phyloP scores from a whole-genome alignment of 371 early-diverging fungal species.

The Rhizopus sp. region DNA sequence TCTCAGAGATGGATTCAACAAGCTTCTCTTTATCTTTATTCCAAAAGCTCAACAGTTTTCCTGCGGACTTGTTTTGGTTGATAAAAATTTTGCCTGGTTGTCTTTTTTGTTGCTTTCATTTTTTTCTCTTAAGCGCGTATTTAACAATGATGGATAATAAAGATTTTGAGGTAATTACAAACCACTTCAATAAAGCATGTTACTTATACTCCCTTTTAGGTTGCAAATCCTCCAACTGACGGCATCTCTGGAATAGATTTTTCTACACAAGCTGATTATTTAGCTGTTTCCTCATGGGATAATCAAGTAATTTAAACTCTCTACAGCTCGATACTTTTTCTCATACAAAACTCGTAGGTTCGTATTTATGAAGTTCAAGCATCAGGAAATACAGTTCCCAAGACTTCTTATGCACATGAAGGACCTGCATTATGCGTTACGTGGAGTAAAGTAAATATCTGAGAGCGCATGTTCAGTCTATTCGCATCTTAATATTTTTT shows the following conservation, averaged over 20 bases:
- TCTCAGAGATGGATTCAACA: too few relatives aligned
- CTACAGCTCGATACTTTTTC: neutral
- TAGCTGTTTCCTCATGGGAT: slow-evolving; percentile 93
- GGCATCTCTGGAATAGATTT: slow-evolving; percentile 80
- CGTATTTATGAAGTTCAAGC: slow-evolving; percentile 88
- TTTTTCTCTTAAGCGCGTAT: neutral
- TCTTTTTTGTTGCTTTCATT: slow-evolving; percentile 2
- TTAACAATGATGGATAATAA: slow-evolving; percentile 26
- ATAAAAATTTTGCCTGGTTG: too few relatives aligned
- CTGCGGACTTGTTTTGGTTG: too few relatives aligned
- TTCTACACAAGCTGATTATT: slow-evolving; percentile 77
- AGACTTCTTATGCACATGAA: slow-evolving; percentile 80
- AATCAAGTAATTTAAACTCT: slow-evolving; percentile 65
- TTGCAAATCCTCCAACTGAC: slow-evolving; percentile 79
- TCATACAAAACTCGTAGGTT: slow-evolving; percentile 57
- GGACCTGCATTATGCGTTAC: slow-evolving; percentile 80
- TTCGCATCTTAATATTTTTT: neutral
- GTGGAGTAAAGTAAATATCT: slow-evolving; percentile 84
- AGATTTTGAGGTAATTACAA: slow-evolving; percentile 28
- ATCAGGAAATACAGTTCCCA: slow-evolving; percentile 71
- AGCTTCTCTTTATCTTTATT: too few relatives aligned
- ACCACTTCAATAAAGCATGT: neutral
- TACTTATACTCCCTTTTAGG: slow-evolving; percentile 34
- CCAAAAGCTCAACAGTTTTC: too few relatives aligned
- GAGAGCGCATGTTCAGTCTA: too few relatives aligned